These are phyloP conservation scores for Stephanodiscus triporus DNA, from an alignment of 108 stramenopile species.

Conservation along the genomic window DNA sequence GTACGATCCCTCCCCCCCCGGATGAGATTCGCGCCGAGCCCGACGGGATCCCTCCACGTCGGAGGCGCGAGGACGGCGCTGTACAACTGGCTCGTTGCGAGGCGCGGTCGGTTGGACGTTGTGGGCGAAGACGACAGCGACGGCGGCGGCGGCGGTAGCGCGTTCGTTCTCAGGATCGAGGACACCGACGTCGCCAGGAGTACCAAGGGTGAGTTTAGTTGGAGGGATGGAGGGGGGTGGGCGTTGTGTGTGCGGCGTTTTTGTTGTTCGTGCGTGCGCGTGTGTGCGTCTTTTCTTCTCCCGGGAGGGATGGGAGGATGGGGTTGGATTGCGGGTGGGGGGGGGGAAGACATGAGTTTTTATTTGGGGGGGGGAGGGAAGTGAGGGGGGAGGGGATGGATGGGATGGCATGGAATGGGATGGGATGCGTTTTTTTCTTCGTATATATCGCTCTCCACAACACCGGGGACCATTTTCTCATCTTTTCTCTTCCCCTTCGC, in stretches of 20 bases:
- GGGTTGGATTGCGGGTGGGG: too few species aligned
- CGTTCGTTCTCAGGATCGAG: constrained; percentile 93
- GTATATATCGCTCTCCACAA: too few species aligned
- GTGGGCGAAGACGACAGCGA: constrained; percentile 19
- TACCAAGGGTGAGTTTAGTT: constrained; percentile 80
- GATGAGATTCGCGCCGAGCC: constrained; percentile 94
- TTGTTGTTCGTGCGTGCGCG: neutral
- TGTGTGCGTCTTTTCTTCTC: too few species aligned
- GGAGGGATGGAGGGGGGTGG: neutral
- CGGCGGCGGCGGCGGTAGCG: constrained; percentile 30
- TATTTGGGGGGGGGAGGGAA: too few species aligned
- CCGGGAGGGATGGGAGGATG: too few species aligned
- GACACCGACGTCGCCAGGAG: constrained; percentile 90
- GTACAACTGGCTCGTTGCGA: constrained; percentile 96
- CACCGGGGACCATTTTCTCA: too few species aligned
- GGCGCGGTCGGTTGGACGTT: constrained; percentile 81
- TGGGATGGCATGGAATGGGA: too few species aligned
- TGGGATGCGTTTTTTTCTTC: too few species aligned
- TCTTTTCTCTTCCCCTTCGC: too few species aligned
- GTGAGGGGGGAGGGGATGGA: too few species aligned
- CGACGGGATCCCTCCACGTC: constrained; percentile 95
- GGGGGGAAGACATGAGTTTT: too few species aligned
- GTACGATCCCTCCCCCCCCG: constrained; percentile 67
- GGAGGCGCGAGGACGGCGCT: constrained; percentile 97
- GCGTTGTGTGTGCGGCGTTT: constrained; percentile 3